Base-by-base conservation (phyloP, 768 basidiomycete genomes). In the Tricholoma terreum region DNA sequence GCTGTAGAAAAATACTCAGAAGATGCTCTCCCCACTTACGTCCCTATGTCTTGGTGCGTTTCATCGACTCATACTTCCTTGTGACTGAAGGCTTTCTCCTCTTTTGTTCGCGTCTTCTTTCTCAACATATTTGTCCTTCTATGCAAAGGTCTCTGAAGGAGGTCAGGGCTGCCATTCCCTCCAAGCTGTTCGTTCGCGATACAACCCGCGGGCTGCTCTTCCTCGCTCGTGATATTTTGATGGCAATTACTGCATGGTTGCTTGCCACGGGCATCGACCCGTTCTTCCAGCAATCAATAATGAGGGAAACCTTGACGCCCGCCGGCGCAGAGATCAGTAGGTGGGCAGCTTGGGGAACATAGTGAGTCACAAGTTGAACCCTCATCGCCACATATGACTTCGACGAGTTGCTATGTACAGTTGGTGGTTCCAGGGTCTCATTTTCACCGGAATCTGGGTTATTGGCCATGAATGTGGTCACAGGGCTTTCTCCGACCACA, bases 391-490 rank as follows among this genome's bases (percentile, higher is more conserved):
- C n/a, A n/a, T n/a, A n/a, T n/a, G n/a, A n/a, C n/a, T n/a, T n/a
- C n/a, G n/a, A n/a, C n/a, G n/a, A n/a, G 27, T 21, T 31, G 36
- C 24, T 19, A n/a, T 30, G 5, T 55, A 53, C 48, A 82, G 80
- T 61, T 84, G 82, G 81, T 84, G 82, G 82, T 81, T 83, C 67
- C 82, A 84, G 64, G 80, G 81, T 31, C 73, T 83, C 19, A 76
- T 81, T 40, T 78, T 83, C 58, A 81, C 81, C 9, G 82, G 81
- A 14, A 74, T 83, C 36, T 84, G 82, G 82, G 81, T 82, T 21
- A 81, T 84, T 55, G 82, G 82, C 33, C 82, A 84, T 59, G 82
- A 84, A 80, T 83, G 82, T 59, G 83, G 82, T 6, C 83, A 84
- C 64, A 78, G 80, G 14, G 82, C 82, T 7, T 83, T 83, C 67